Evolutionary conservation across 2,329 filamentous ascomycete species (phyloP).

Genomic region (Periconia sp.): DNA sequence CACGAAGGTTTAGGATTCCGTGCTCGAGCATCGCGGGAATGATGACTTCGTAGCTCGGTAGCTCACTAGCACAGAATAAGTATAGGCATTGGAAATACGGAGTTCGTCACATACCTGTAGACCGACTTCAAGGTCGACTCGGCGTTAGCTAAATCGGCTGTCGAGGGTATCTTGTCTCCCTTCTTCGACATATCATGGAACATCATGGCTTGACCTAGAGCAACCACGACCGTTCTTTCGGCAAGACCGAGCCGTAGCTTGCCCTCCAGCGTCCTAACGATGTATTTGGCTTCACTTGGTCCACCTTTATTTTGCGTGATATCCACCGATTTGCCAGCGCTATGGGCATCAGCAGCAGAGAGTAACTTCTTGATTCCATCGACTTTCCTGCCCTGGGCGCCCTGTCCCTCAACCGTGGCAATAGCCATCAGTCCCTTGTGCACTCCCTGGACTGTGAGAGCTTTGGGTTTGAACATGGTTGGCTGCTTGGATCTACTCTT

Average conservation of each 20-base stretch:
- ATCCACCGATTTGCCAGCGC: conserved; percentile 71
- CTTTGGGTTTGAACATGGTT: conserved; percentile 97
- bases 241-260: conserved; percentile 91
- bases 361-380: conserved; percentile 95
- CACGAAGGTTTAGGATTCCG: conserved; percentile 80
- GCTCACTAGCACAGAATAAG: conserved; percentile 68
- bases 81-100: background rate
- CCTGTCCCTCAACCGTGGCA: conserved; percentile 83
- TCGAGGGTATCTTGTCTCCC: conserved; percentile 72
- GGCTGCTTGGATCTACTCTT: conserved; percentile 95
- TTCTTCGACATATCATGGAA: conserved; percentile 78
- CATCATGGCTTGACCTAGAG: conserved; percentile 86
- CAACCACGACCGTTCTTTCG: conserved; percentile 89
- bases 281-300: conserved; percentile 91
- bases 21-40: conserved; percentile 87
- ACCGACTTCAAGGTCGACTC: conserved; percentile 88
- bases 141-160: conserved; percentile 79
- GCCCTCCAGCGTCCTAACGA: conserved; percentile 91
- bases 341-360: conserved; percentile 82
- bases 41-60: conserved; percentile 94
- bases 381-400: conserved; percentile 88
- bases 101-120: conserved; percentile 68
- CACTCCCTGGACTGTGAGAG: conserved; percentile 84
- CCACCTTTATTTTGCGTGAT: conserved; percentile 93
- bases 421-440: conserved; percentile 88